Base-by-base conservation (phyloP, 2,329 filamentous ascomycete genomes). In the Alternaria conjuncta region DNA sequence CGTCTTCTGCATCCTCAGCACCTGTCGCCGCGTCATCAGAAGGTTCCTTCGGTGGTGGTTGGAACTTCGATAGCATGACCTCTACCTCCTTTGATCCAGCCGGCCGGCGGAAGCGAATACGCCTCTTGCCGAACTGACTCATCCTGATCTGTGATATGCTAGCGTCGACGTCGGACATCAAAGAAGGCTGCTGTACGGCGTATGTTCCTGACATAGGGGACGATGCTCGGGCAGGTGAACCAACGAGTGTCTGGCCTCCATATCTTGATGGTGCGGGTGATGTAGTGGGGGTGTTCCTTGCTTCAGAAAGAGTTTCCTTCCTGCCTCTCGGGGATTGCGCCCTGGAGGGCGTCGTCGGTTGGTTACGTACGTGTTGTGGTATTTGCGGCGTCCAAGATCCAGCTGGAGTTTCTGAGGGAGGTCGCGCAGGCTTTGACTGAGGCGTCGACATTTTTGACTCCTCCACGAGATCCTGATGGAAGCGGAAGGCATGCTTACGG, bases 401-500 rank as follows among this genome's bases (percentile, higher is more conserved):
- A 12, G 59, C 49, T 3, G 71, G 73, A 23, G 66, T 61, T 28
- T 80, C 75, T n/a, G 75, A 64, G 20, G 75, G 66, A 18, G 68
- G 68, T 28, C 70, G 71, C 4, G 58, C 44, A 3, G 73, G 70
- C 57, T 71, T 76, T 3, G 71, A 65, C 30, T 73, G 75, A 25
- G 72, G 70, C 18, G 75, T 74, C 4, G 75, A 69, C 26, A 75
- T 67, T 49, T 75, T 77, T 57, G 76, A 75, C 5, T 81, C 81
- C 20, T 82, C 78, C 45, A 79, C 79, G 49, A 85, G 74, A 21
- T 82, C 81, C 60, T 83, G 81, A 26, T 83, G 78, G 30, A 84
- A 81, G 53, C 80, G 80, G 55, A 87, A 84, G 41, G 84, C 84
- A 54, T 82, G 80, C 65, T 85, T 85, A 26, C 85, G 80, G 51